Conservation (phyloP, 2,329 filamentous ascomycete genomes). For the Botryotinia narcissicola region DNA sequence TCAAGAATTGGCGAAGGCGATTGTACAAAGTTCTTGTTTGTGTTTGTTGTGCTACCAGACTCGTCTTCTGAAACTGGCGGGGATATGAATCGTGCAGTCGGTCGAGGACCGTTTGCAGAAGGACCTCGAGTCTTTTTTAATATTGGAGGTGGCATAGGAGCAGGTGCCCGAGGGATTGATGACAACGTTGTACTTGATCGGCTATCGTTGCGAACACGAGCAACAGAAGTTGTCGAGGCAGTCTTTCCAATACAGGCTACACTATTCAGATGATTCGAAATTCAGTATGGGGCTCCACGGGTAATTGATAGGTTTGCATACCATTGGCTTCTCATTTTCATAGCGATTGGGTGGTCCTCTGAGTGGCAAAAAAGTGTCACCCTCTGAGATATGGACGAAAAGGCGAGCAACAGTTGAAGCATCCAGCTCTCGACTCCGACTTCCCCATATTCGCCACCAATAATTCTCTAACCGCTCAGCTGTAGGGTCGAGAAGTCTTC, state of each 20-base stretch:
- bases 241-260: constrained; percentile 22
- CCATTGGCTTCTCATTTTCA: constrained; percentile 46
- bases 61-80: constrained; percentile 50
- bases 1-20: constrained; percentile 30
- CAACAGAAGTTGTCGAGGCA: constrained; percentile 30
- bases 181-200: constrained; percentile 28
- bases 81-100: constrained; percentile 60
- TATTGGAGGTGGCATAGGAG: constrained; percentile 51
- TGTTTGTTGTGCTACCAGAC: constrained; percentile 43
- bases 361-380: constrained; percentile 56
- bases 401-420: constrained; percentile 54
- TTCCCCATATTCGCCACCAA: constrained; percentile 66
- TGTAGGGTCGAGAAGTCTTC: constrained; percentile 59
- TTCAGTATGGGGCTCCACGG: constrained; percentile 29
- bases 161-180: constrained; percentile 40
- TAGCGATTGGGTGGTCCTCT: constrained; percentile 53
- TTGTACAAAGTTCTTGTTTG: constrained; percentile 28
- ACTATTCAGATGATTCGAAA: constrained; percentile 29
- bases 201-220: constrained; percentile 23
- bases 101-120: constrained; percentile 52
- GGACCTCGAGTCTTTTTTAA: constrained; percentile 58
- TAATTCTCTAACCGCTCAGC: constrained; percentile 62
- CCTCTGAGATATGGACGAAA: constrained; percentile 57
- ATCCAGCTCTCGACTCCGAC: constrained; percentile 47
- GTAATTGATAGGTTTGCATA: constrained; percentile 38